A percentile compares a stretch with the other conserved stretches of the same genome.
Evolutionary conservation across 768 basidiomycete genomes (phyloP).

Genomic region (Rhizopogon salebrosus): DNA sequence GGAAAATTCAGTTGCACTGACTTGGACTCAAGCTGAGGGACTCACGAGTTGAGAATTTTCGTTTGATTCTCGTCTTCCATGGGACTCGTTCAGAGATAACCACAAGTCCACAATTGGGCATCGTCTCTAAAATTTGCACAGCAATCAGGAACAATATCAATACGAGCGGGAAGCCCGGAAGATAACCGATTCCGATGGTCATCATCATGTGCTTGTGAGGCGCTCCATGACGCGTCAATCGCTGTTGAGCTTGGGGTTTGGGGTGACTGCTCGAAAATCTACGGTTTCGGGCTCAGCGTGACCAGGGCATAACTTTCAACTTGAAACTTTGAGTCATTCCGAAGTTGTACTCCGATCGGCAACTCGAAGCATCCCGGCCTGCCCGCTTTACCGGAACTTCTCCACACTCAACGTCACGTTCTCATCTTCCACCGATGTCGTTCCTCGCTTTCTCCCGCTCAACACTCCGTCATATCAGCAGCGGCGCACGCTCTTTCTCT

Average conservation of each 20-base stretch:
- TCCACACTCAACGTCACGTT: background rate
- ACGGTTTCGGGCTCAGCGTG: no score
- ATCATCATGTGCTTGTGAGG: background rate
- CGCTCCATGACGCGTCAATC: no score
- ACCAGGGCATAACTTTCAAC: no score
- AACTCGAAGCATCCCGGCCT: background rate
- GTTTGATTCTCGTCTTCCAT: background rate
- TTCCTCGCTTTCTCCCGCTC: slow-evolving; percentile 6
- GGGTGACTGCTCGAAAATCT: no score
- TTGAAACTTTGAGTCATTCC: no score
- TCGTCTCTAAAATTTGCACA: background rate
- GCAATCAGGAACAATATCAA: background rate
- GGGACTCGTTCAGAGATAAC: background rate
- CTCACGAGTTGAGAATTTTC: background rate
- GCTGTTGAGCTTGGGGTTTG: no score
- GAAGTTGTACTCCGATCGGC: no score
- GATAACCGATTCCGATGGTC: no score
- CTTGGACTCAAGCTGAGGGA: background rate
- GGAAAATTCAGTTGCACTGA: background rate
- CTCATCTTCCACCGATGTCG: slow-evolving; percentile 11
- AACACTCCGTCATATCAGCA: slow-evolving; percentile 2
- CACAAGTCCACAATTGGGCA: background rate
- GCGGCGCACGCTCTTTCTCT: slow-evolving; percentile 18
- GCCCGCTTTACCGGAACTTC: background rate
- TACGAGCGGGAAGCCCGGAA: background rate